Conservation (phyloP, 768 basidiomycete species). For the Krasilnikovozyma curviuscula region DNA sequence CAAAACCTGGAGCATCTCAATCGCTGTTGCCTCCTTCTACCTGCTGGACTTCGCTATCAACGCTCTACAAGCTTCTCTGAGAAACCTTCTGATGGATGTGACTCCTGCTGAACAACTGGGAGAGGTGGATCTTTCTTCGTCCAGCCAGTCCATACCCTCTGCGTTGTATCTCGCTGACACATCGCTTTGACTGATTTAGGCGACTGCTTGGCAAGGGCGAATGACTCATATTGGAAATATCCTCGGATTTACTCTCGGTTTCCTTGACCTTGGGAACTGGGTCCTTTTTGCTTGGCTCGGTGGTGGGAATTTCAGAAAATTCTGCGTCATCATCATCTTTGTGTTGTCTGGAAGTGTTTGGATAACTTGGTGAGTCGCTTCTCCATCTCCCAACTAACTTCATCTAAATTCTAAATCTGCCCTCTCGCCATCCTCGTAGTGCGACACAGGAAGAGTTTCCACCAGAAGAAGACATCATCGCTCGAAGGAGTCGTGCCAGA, state of each 20-base stretch:
- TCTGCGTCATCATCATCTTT: constrained; percentile 66
- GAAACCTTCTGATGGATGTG: constrained; percentile 61
- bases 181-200: no score
- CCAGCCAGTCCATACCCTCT: neutral
- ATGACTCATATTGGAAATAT: constrained; percentile 98
- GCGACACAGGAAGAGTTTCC: constrained; percentile 49
- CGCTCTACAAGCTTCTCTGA: constrained; percentile 34
- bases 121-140: constrained; percentile 48
- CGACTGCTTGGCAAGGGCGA: constrained; percentile 56
- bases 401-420: no score
- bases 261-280: constrained; percentile 62
- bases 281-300: constrained; percentile 63
- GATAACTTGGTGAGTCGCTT: constrained; percentile 74
- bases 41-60: constrained; percentile 93
- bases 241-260: constrained; percentile 80
- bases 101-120: constrained; percentile 75
- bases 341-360: constrained; percentile 63
- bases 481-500: constrained; percentile 14
- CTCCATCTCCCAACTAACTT: no score
- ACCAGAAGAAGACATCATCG: constrained; percentile 30
- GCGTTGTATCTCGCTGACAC: no score
- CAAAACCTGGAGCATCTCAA: constrained; percentile 50
- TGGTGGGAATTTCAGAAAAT: constrained; percentile 86
- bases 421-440: no score
- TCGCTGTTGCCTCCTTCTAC: constrained; percentile 82